Base-by-base conservation (phyloP, 768 basidiomycete genomes). In the Lentinus tigrinus region DNA sequence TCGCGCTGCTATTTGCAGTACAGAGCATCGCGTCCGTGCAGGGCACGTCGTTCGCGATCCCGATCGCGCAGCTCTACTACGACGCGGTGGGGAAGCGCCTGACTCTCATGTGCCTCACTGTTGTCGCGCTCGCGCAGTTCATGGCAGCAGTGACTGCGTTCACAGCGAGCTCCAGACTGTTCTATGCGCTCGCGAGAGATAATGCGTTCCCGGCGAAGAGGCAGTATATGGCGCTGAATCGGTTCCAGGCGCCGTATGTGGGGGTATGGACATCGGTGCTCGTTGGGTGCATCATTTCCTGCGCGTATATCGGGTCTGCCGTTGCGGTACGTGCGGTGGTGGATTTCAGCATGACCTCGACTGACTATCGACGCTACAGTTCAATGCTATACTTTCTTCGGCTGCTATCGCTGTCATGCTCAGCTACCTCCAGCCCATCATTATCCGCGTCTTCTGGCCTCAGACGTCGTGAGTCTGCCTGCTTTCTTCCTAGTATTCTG, bases 351-450 rank as follows among this genome's bases (percentile, higher is more conserved):
- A 47, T 26, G 37, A 34, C 11, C 37, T 21, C 17, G 19, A n/a
- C 28, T 28, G 24, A 42, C 26, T 6, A 21, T 31, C 31, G 2
- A 14, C 16, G 13, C 40, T 34, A 19, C 50, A 77, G 81, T 83
- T 84, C 65, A 81, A 83, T 48, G 82, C 81, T 2, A 83, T 83
- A 55, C 50, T 83, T 26, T 82, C 81, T 2, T 83, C 81, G 26
- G 81, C 80, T 9, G 81, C 81, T 2, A 80, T 85, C 60, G 74
- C 82, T 2, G 82, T 82, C 2, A 82, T 85, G 81, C 73, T 84
- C 44, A 77, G 80, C 54, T 85, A 85, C 63, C 57, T 82, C 21
- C 81, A 83, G 60, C 83, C 82, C 11, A 82, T 85, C 58, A 72
- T 81, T 42, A 82, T 84, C 40, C 77, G 83, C 6, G 79, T 82